Percentiles rank a stretch among this genome's conserved stretches.
These are phyloP conservation scores for Metschnikowia colocasiae DNA, from an alignment of 805 yeast genomes.

Conservation along the genomic window DNA sequence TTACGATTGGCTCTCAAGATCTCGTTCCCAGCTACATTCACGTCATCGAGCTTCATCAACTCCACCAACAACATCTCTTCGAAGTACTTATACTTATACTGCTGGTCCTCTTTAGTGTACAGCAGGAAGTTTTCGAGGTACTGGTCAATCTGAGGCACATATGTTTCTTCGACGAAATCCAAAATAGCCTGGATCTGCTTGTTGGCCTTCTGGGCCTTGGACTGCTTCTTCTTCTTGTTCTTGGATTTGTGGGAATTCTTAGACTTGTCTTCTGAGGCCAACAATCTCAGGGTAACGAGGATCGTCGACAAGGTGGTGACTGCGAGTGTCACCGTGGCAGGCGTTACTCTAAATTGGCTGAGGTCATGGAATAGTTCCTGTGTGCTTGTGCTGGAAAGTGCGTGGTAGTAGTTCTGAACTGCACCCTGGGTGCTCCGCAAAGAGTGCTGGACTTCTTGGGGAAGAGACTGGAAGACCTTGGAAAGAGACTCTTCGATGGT, in stretches of 20 bases:
- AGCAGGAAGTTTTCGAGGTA: conserved; percentile 12
- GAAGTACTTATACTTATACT: conserved; percentile 53
- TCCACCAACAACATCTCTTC: conserved; percentile 68
- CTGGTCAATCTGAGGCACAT: conserved; percentile 30
- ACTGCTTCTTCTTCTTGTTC: conserved; percentile 33
- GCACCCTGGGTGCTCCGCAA: conserved; percentile 1
- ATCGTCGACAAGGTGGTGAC: conserved; percentile 29
- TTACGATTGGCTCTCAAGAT: conserved; percentile 56
- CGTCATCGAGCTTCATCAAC: conserved; percentile 61
- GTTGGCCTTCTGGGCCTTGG: conserved; percentile 41
- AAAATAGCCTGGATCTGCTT: conserved; percentile 36
- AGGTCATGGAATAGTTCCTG: conserved; percentile 32
- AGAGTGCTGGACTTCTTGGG: conserved; percentile 4
- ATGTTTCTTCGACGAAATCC: conserved; percentile 37
- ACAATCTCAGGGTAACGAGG: conserved; percentile 21
- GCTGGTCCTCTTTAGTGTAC: conserved; percentile 20
- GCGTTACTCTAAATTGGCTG: conserved; percentile 26
- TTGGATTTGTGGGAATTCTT: conserved; percentile 14
- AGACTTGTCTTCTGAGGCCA: conserved; percentile 5
- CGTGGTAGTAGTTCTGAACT: conserved; percentile 13
- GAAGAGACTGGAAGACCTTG: conserved; percentile 2
- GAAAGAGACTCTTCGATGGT: background rate
- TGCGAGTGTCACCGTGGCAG: conserved; percentile 33
- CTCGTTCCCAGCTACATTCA: conserved; percentile 51
- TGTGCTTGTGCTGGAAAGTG: conserved; percentile 13